Base-by-base conservation (phyloP, 768 basidiomycete genomes). In the Clavaria fumosa region DNA sequence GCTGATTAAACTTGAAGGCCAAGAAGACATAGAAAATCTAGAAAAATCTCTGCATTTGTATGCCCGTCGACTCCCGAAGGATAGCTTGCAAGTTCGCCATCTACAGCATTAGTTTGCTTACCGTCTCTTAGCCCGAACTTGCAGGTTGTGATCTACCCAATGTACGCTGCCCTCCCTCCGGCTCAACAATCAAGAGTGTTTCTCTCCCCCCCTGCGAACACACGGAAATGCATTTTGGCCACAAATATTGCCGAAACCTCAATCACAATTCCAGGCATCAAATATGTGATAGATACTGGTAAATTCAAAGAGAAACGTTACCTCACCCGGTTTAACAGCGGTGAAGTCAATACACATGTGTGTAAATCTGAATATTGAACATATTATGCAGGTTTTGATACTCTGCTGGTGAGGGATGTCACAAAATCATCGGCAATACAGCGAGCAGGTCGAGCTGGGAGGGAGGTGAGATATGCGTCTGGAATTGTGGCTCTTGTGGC, bases 241-340 rank as follows among this genome's bases (percentile, higher is more conserved):
- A 99, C 95, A 12, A 99, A 97, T 56, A 91, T 99, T 41, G 95
- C 95, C 7, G 95, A 99, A 57, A 97, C 95, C 0, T 86, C 83
- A 9, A 88, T 99, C 53, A 97, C 95, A 10, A 95, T 99, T 51
- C 89, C 91, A 3, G 90, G 90, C 0, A 78, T 99, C 40, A 80
- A 74, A 49, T 97, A 85, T 55, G 91, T 99, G 5, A 84, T 99
- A 26, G 95, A 99, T 57, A 82, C 88, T 0, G 95, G 95, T 2
- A 81, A 90, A 54, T 85, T 81, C 51, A 99, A 97, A 56, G 91
- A 96, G 60, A 95, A 93, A 58, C 69, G 79, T 42, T 90, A 79
- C 52, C 55, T 93, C 15, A 72, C 78, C 7, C 65, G 68, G 50
- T 61, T 67, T 42, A 68, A 66, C 0, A 84, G 85, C 4, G 75